phyloP scores from a whole-genome alignment of 768 basidiomycete genomes.

The Leccinum broughii region DNA sequence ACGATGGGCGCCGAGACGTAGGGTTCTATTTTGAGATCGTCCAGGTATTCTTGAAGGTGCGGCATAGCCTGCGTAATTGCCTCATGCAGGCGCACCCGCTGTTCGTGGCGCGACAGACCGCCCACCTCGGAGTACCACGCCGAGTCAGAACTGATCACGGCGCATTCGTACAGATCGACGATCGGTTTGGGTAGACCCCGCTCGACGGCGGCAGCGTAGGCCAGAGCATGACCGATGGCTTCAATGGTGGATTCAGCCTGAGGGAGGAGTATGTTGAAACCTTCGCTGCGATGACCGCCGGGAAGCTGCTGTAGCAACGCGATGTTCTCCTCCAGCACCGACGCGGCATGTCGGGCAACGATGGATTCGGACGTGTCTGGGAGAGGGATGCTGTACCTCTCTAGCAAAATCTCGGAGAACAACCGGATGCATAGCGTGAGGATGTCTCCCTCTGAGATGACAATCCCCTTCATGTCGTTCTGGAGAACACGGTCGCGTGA shows the following conservation, averaged over 20 bases:
- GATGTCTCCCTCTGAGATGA: conserved; percentile 58
- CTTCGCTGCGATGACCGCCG: conserved; percentile 20
- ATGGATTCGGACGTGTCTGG: conserved; percentile 45
- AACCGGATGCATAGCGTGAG: conserved; percentile 54
- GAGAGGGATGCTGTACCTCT: conserved; percentile 52
- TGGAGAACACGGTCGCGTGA: neutral
- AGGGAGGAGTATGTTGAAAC: conserved; percentile 58
- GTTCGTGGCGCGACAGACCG: conserved; percentile 34
- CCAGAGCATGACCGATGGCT: conserved; percentile 62
- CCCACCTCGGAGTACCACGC: neutral
- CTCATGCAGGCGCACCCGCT: conserved; percentile 48
- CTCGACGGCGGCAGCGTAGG: conserved; percentile 55
- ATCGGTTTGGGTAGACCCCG: conserved; percentile 47
- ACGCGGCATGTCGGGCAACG: conserved; percentile 50
- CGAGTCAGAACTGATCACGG: conserved; percentile 17
- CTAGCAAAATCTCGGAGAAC: conserved; percentile 58
- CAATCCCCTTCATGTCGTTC: conserved; percentile 51
- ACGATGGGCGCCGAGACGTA: conserved; percentile 56
- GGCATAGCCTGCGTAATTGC: conserved; percentile 27
- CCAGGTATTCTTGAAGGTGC: conserved; percentile 41
- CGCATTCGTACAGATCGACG: conserved; percentile 56
- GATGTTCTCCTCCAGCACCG: conserved; percentile 48
- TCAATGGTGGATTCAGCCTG: conserved; percentile 53
- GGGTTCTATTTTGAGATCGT: conserved; percentile 46
- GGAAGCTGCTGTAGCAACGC: conserved; percentile 38